phyloP scores from a whole-genome alignment of 2,329 filamentous ascomycete genomes.

The Aulographum hederae region DNA sequence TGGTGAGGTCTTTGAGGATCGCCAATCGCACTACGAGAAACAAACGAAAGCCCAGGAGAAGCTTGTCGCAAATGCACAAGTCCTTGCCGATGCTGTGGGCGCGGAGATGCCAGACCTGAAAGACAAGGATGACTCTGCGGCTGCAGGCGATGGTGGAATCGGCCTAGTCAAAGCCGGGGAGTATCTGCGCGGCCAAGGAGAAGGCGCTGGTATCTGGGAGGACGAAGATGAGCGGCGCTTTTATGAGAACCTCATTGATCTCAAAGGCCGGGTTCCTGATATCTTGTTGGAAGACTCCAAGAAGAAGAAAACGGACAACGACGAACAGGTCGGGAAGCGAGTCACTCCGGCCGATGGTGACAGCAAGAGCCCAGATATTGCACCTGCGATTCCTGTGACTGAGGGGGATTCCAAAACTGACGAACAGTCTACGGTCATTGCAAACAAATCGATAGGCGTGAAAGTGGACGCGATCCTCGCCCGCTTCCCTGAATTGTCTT shows the following conservation, averaged over 20 bases:
- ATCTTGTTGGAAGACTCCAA: constrained; percentile 87
- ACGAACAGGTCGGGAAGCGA: constrained; percentile 71
- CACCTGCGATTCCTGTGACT: constrained; percentile 21
- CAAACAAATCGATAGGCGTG: constrained; percentile 92
- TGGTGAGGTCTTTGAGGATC: constrained; percentile 93
- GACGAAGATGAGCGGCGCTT: constrained; percentile 96
- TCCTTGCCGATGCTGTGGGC: constrained; percentile 72
- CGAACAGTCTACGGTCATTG: constrained; percentile 82
- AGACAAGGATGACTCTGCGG: constrained; percentile 55
- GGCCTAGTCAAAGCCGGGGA: constrained; percentile 88
- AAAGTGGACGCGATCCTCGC: constrained; percentile 85
- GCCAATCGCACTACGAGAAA: constrained; percentile 90
- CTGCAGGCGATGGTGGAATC: constrained; percentile 55
- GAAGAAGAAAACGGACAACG: constrained; percentile 72
- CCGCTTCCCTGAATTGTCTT: constrained; percentile 77
- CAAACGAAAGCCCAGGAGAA: constrained; percentile 84
- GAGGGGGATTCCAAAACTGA: constrained; percentile 39
- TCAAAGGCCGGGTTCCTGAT: constrained; percentile 87
- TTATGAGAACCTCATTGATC: constrained; percentile 88
- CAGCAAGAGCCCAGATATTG: constrained; percentile 16
- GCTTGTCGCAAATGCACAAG: constrained; percentile 73
- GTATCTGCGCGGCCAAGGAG: constrained; percentile 75
- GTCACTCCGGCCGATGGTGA: constrained; percentile 34
- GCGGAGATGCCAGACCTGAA: constrained; percentile 88
- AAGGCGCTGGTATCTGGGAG: constrained; percentile 93